Evolutionary conservation across 2,329 filamentous ascomycete genomes (phyloP), one percentile per base, ranked within the genome.

Genomic region (Aphanoascus verrucosus): DNA sequence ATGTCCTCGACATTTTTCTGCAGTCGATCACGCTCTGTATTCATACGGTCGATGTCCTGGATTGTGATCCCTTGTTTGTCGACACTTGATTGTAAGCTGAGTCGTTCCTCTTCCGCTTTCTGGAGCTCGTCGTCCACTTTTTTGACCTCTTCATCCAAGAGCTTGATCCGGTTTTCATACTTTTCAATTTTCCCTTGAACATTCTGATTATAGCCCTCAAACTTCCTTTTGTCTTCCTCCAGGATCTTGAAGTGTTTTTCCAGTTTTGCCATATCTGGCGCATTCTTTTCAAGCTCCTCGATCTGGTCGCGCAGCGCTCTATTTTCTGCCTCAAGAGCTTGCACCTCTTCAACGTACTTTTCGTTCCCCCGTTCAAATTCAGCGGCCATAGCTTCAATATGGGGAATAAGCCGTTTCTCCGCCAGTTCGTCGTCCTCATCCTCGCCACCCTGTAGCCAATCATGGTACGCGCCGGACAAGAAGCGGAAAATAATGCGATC

Each of bases 31-130:
- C 90, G 84, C 68, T 98, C 93, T 35, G 87, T 84, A 61, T 89
- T 95, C 91, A 98, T 96, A 69, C 93, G 88, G 77, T 98, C 93
- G 65, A 98, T 97, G 78, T 98, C 93, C 72, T 93, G 86, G 72
- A 96, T 94, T 63, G 89, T 94, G 67, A 98, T 90, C 1, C 93
- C 93, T 65, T 94, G 88, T 61, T 85, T 84, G 68, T 97, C 93
- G 28, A 98, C 89, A 31, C 86, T 83, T 55, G 85, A 83, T 67
- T 97, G 91, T 8, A 98, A 77, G 31, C 79, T 78, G 41, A 81
- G 74, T 57, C 88, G 82, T 67, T 98, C 93, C 14, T 86, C 83
- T 59, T 97, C 90, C 0, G 85, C 86, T 62, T 88, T 85, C 55
- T 80, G 78, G 34, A 94, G 74, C 62, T 95, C 89, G 7, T 77